phyloP scores from a whole-genome alignment of 1,284 basidiomycete genomes.

The Melampsora occidentalis region DNA sequence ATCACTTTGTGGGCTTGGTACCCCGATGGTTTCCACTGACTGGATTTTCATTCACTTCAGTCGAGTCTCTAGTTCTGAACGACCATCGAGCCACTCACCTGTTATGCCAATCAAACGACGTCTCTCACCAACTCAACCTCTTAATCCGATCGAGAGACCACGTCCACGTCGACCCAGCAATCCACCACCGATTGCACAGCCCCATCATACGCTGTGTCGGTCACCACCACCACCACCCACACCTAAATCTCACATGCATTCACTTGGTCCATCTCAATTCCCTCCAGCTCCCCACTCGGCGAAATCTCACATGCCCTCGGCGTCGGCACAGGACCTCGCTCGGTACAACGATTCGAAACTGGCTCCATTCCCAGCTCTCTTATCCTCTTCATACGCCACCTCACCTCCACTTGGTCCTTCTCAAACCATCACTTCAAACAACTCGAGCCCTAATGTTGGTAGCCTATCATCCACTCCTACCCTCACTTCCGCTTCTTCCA shows the following conservation, averaged over 20 bases:
- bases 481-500: not conserved
- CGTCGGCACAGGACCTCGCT: constrained; percentile 62
- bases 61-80: not conserved
- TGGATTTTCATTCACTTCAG: not conserved
- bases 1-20: not conserved
- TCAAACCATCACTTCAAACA: not conserved
- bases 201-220: constrained; percentile 13
- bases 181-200: constrained; percentile 14
- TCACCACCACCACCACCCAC: constrained; percentile 4
- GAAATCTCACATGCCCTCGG: constrained; percentile 60
- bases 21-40: not conserved
- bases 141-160: not conserved
- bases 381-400: constrained; percentile 16
- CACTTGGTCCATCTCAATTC: constrained; percentile 59
- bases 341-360: constrained; percentile 74
- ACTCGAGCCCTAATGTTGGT: not conserved
- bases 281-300: constrained; percentile 64
- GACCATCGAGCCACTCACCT: not conserved
- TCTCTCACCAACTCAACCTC: not conserved
- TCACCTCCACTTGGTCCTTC: constrained; percentile 23
- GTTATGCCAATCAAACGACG: not conserved
- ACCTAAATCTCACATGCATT: constrained; percentile 2
- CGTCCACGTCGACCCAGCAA: constrained; percentile 16
- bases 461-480: not conserved
- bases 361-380: constrained; percentile 72